Conservation (phyloP, 345 rosid species). For the Geranium brycei region DNA sequence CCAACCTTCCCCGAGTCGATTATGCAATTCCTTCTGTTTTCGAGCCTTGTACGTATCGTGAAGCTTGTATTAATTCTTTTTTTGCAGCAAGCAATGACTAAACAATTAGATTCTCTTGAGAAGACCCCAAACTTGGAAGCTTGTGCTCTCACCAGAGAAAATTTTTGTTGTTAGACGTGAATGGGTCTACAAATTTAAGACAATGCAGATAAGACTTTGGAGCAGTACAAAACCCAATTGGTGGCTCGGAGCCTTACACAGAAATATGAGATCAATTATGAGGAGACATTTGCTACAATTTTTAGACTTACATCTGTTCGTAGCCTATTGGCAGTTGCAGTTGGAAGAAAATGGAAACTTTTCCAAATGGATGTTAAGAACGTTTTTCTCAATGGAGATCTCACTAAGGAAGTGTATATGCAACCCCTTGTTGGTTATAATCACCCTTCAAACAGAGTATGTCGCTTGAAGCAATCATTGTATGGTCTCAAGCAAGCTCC, state of each 20-base stretch:
- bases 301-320: not conserved
- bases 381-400: not conserved
- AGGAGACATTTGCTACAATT: not conserved
- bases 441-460: not conserved
- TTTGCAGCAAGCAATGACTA: not conserved
- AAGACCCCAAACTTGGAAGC: not conserved
- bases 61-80: not conserved
- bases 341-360: not conserved
- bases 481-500: not conserved
- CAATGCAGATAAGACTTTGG: not conserved
- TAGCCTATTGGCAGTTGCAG: not conserved
- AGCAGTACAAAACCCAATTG: not conserved
- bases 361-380: slow-evolving; percentile 1
- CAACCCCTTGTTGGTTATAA: not conserved
- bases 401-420: not conserved
- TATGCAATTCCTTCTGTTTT: not conserved
- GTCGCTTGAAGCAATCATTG: not conserved
- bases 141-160: not conserved
- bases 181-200: slow-evolving; percentile 1
- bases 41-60: not conserved
- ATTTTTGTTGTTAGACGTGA: not conserved
- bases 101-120: no score
- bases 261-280: not conserved
- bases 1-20: not conserved
- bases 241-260: not conserved